Conservation (phyloP, 345 rosid genomes). For the Triadica sebifera region DNA sequence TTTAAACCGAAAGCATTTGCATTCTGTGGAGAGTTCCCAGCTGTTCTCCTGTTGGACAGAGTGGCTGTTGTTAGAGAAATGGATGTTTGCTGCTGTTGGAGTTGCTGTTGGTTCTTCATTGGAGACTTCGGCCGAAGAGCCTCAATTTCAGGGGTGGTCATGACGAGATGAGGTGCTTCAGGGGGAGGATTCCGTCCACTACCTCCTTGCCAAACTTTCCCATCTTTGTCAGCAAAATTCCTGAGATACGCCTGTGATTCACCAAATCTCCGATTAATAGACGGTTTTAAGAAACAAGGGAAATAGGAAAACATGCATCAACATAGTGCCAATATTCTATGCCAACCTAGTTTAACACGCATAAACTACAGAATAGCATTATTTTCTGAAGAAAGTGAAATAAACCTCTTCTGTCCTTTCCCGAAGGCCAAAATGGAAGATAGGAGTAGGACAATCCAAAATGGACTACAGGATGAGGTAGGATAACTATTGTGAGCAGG, state of each 20-base stretch:
- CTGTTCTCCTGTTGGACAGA: slow-evolving; percentile 59
- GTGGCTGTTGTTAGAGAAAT: slow-evolving; percentile 53
- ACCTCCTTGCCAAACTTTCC: slow-evolving; percentile 98
- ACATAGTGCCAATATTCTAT: neutral
- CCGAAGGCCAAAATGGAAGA: too few relatives aligned
- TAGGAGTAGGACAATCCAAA: too few relatives aligned
- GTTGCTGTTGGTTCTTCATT: slow-evolving; percentile 79
- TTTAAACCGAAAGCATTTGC: slow-evolving; percentile 42
- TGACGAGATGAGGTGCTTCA: slow-evolving; percentile 79
- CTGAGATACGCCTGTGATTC: slow-evolving; percentile 56
- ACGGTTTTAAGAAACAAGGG: neutral
- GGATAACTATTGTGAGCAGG: too few relatives aligned
- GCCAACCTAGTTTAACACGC: neutral
- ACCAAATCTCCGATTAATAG: slow-evolving; percentile 6
- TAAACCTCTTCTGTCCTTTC: neutral
- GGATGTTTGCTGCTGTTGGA: slow-evolving; percentile 35
- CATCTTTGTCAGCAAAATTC: slow-evolving; percentile 86
- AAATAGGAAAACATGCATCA: neutral
- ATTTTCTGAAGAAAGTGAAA: neutral
- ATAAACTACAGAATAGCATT: neutral
- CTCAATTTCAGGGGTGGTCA: slow-evolving; percentile 87
- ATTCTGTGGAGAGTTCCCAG: slow-evolving; percentile 76
- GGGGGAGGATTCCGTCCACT: slow-evolving; percentile 97
- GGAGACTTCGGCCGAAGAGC: slow-evolving; percentile 92
- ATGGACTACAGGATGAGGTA: too few relatives aligned